Base-by-base conservation (phyloP, 108 stramenopile genomes). In the Cylindrotheca closterium region DNA sequence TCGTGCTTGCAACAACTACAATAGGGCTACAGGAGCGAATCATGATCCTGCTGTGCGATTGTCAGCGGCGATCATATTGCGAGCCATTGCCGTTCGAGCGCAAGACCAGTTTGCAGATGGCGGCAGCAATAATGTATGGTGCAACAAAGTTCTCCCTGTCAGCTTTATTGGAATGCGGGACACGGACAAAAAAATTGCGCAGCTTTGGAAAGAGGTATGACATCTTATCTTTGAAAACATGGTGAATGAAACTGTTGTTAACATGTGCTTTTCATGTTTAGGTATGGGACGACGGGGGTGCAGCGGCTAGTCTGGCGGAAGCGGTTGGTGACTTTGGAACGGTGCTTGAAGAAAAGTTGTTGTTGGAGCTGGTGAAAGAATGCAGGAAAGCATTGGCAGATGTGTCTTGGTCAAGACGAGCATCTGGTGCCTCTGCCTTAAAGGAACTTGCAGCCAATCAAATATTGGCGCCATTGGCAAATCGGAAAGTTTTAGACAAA, bases 271-370 rank as follows among this genome's bases (percentile, higher is more conserved):
- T 42, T 15, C 37, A 42, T 26, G n/a, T 18, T 51, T 47, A 64
- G 28, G 63, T 64, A 15, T 94, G 90, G 89, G 87, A 94, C n/a
- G 93, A 94, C 71, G 93, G 89, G 8, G 82, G 86, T 2, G 47
- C 79, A 3, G 79, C 71, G n/a, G 68, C 79, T 31, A 81, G 77
- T 48, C 51, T 56, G 4, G 33, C 48, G 37, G 70, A 66, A 8
- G 66, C 60, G 22, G 52, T 65, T 12, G 67, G 65, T 42, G 60
- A 68, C 1, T 79, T 77, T 61, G 84, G 89, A 12, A 75, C 53
- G n/a, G 26, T 63, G 55, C 33, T 81, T 4, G 85, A 94, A 53
- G 93, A 94, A 49, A 68, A 78, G 32, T 29, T 94, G 37, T 51
- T 94, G 21, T 62, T 81, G 15, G 63, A 55, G 37, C 61, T 94